Evolutionary conservation across 148 eudicot species (phyloP).

Genomic region (Silene conica): DNA sequence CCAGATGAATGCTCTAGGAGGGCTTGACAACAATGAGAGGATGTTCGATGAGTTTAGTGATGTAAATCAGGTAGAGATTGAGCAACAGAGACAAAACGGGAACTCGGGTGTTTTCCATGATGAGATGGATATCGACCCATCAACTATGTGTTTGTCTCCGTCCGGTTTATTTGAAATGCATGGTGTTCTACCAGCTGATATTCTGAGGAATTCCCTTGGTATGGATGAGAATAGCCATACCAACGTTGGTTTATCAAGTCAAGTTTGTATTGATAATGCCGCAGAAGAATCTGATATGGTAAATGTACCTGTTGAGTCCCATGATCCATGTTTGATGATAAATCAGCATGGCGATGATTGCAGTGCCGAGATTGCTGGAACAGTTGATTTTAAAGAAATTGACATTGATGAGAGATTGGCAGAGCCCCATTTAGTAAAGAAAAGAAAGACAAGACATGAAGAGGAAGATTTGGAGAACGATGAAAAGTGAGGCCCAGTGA

Average conservation of each 20-base stretch:
- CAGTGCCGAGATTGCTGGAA: neutral
- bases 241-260: constrained; percentile 22
- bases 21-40: constrained; percentile 24
- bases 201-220: constrained; percentile 21
- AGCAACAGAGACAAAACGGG: constrained; percentile 8
- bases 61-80: constrained; percentile 11
- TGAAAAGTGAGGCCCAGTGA: constrained; percentile 4
- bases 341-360: constrained; percentile 17
- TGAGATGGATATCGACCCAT: constrained; percentile 55
- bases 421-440: constrained; percentile 22
- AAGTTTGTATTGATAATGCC: constrained; percentile 12
- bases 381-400: neutral
- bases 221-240: constrained; percentile 28
- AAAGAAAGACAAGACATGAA: constrained; percentile 10
- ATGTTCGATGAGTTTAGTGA: constrained; percentile 19
- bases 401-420: constrained; percentile 12
- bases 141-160: constrained; percentile 37
- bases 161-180: constrained; percentile 39
- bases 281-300: constrained; percentile 28
- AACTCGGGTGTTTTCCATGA: constrained; percentile 19
- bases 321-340: constrained; percentile 20
- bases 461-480: constrained; percentile 24
- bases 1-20: constrained; percentile 44
- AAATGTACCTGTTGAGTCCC: constrained; percentile 19
- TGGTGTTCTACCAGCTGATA: constrained; percentile 31